These are phyloP conservation scores for Bryoerythrophyllum caledonicum DNA, from an alignment of 225 moss, liverwort and hornwort species.

Conservation along the genomic window DNA sequence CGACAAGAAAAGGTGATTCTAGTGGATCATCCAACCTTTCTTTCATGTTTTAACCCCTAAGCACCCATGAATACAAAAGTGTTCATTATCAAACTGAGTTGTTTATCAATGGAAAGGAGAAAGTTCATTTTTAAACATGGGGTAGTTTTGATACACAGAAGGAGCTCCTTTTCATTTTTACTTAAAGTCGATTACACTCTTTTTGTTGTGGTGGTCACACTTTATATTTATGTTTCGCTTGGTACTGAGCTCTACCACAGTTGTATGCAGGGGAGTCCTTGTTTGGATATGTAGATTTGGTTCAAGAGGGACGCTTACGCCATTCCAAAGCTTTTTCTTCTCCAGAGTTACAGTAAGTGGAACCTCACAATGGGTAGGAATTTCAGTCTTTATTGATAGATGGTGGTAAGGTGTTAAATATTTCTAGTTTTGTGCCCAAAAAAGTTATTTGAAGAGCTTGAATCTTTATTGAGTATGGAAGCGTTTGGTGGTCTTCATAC, in stretches of 20 bases:
- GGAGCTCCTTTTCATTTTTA: too few relatives aligned
- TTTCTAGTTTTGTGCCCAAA: too few relatives aligned
- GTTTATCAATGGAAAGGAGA: too few relatives aligned
- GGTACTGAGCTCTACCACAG: slow-evolving; percentile 56
- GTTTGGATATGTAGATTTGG: slow-evolving; percentile 78
- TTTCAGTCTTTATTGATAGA: not conserved
- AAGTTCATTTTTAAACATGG: too few relatives aligned
- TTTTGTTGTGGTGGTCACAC: not conserved
- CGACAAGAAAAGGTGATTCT: slow-evolving; percentile 87
- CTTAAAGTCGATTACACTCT: not conserved
- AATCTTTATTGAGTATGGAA: too few relatives aligned
- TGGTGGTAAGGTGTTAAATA: not conserved
- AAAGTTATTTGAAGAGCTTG: too few relatives aligned
- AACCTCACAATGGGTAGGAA: not conserved
- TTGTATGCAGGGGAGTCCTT: slow-evolving; percentile 96
- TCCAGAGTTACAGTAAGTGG: slow-evolving; percentile 70
- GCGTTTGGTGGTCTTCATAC: too few relatives aligned
- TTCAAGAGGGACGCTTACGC: slow-evolving; percentile 69
- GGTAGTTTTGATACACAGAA: too few relatives aligned
- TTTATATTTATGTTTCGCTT: not conserved
- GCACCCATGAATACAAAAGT: too few relatives aligned
- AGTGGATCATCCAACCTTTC: not conserved
- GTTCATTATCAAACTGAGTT: too few relatives aligned
- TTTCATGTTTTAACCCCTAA: slow-evolving; percentile 4
- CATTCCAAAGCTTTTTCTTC: slow-evolving; percentile 54